phyloP scores from a whole-genome alignment of 2,329 filamentous ascomycete species.

The Curvularia hawaiiensis region DNA sequence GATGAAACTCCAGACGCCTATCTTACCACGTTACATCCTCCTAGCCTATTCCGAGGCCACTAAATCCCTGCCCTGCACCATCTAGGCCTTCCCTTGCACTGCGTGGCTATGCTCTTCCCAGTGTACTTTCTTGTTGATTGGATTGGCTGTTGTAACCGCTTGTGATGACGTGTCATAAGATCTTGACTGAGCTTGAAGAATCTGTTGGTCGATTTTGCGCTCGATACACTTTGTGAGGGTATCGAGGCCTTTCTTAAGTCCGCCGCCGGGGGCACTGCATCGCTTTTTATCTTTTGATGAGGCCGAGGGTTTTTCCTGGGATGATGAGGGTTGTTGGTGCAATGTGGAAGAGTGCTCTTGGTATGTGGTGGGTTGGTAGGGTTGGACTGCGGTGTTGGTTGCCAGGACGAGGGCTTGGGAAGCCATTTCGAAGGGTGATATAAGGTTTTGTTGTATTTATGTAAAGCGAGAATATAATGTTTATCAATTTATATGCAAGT shows the following conservation, averaged over 20 bases:
- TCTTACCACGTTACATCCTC: background rate
- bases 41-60: background rate
- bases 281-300: background rate
- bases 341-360: background rate
- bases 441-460: background rate
- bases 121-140: background rate
- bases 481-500: background rate
- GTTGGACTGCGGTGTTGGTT: background rate
- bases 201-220: constrained; percentile 19
- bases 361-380: background rate
- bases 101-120: background rate
- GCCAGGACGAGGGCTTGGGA: background rate
- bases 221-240: constrained; percentile 13
- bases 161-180: constrained; percentile 9
- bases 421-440: background rate
- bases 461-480: background rate
- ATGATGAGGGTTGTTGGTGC: background rate
- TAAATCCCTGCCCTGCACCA: background rate
- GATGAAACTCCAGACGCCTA: background rate
- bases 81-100: background rate
- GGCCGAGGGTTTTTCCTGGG: background rate
- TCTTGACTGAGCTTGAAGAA: constrained; percentile 20
- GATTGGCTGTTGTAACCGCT: background rate
- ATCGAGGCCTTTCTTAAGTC: constrained; percentile 19
- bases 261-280: background rate